A percentile compares a stretch with the other conserved stretches of the same genome.
phyloP scores from a whole-genome alignment of 2,329 filamentous ascomycete genomes.

The Aspergillus bombycis region DNA sequence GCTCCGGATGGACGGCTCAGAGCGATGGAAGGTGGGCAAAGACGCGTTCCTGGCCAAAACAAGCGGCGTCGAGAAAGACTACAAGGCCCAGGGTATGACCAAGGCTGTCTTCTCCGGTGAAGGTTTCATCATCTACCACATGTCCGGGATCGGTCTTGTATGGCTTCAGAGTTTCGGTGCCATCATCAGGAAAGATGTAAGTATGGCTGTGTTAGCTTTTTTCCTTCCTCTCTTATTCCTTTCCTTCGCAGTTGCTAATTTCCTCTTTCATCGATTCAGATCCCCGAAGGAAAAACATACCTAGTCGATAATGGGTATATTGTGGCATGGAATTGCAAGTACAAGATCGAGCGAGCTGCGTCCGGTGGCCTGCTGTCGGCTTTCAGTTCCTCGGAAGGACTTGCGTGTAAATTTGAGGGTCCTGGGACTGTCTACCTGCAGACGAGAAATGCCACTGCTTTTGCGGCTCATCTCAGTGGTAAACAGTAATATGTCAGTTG shows the following conservation, averaged over 20 bases:
- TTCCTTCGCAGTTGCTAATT: too few relatives aligned
- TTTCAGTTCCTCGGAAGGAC: constrained; percentile 77
- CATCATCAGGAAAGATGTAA: constrained; percentile 89
- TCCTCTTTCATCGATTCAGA: constrained; percentile 4
- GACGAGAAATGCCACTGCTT: constrained; percentile 77
- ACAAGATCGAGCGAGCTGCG: constrained; percentile 84
- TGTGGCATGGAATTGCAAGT: constrained; percentile 96
- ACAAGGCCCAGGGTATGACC: constrained; percentile 80
- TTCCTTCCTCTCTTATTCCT: too few relatives aligned
- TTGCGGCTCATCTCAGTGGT: constrained; percentile 56
- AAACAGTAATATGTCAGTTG: constrained; percentile 23
- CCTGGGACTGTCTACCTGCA: constrained; percentile 92
- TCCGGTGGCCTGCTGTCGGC: constrained; percentile 93
- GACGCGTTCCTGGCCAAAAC: constrained; percentile 87
- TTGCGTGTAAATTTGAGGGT: constrained; percentile 91
- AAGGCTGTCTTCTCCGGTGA: constrained; percentile 96
- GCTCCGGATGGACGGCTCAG: constrained; percentile 69
- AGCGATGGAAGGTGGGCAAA: constrained; percentile 77
- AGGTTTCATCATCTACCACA: constrained; percentile 86
- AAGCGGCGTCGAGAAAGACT: constrained; percentile 83
- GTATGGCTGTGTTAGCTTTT: too few relatives aligned
- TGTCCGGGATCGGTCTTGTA: constrained; percentile 76
- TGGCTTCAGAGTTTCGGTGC: constrained; percentile 95
- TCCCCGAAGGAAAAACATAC: constrained; percentile 75
- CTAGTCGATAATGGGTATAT: constrained; percentile 92